Evolutionary conservation across 1,139 yeast species (phyloP), one percentile per base, ranked within the genome.

Genomic region (Wickerhamomyces sp.): DNA sequence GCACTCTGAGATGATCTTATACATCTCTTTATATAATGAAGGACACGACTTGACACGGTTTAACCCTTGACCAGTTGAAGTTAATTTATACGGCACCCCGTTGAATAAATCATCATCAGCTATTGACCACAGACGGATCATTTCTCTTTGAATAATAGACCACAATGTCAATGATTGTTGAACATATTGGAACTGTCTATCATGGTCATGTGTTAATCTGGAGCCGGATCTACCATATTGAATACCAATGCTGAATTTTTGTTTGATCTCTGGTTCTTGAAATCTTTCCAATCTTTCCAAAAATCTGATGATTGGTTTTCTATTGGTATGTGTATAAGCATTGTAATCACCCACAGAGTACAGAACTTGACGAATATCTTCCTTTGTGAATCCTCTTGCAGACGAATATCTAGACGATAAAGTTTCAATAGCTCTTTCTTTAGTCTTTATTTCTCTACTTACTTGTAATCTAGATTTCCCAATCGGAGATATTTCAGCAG

Each of bases 1-100:
- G 36, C 84, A 82, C 44, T 77, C 79, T 15, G 69, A 60, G 36
- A 82, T 66, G 45, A 83, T 75, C 42, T 67, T 70, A 50, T 81
- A 81, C 89, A 83, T 83, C 42, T 78, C 78, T 39, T 82, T 70
- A 56, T 78, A 71, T 20, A 83, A 70, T 14, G 70, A 63, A 3
- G 90, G 89, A 50, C 89, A 81, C 1, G 82, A 60, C 57, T 83
- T 83, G 40, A 83, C 74, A 46, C 92, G 71, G 56, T 82, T 81
- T 20, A 83, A 65, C 18, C 92, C 92, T 59, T 82, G 92, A 3
- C 90, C 92, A 0, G 90, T 82, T 41, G 82, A 81, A n/a, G 75
- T 67, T 28, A 82, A 61, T 45, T 71, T 68, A 54, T 83, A 82
- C 17, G 65, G 62, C 18, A 61, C 55, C 2, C 78, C 72, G 47